phyloP scores from a whole-genome alignment of 495 filamentous ascomycete species.

The Hypoxylon rickii region DNA sequence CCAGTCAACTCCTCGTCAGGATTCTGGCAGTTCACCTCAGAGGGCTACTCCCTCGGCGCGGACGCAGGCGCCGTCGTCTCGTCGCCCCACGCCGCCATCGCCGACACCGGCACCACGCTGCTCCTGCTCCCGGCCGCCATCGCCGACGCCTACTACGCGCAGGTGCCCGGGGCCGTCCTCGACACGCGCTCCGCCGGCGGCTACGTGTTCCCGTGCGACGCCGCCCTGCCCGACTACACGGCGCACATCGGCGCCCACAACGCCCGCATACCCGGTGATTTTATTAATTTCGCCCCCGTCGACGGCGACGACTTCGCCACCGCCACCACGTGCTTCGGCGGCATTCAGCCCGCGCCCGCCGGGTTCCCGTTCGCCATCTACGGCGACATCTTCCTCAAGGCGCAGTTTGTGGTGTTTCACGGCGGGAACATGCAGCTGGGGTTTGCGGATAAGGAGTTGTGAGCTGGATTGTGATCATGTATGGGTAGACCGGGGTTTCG shows the following conservation, averaged over 20 bases:
- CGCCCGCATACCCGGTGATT: constrained; percentile 61
- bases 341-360: constrained; percentile 62
- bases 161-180: constrained; percentile 61
- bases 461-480: too few relatives aligned
- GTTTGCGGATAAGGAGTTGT: constrained; percentile 59
- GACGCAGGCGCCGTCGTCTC: constrained; percentile 14
- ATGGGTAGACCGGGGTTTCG: too few relatives aligned
- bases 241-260: constrained; percentile 61
- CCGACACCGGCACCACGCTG: constrained; percentile 75
- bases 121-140: constrained; percentile 63
- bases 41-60: constrained; percentile 65
- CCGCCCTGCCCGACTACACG: constrained; percentile 65
- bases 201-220: constrained; percentile 68
- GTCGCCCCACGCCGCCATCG: constrained; percentile 49
- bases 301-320: constrained; percentile 42
- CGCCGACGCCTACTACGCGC: constrained; percentile 68
- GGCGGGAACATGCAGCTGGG: constrained; percentile 59
- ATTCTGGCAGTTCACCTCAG: constrained; percentile 73
- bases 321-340: constrained; percentile 64
- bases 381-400: constrained; percentile 84
- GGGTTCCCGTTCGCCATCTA: constrained; percentile 73
- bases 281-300: constrained; percentile 63
- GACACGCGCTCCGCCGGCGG: constrained; percentile 62
- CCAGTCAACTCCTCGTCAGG: constrained; percentile 64
- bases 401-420: constrained; percentile 80